Percentiles rank a stretch among this genome's conserved stretches.
Evolutionary conservation across 176 grass and related monocot species (phyloP).

Genomic region (Carex myosuroides): DNA sequence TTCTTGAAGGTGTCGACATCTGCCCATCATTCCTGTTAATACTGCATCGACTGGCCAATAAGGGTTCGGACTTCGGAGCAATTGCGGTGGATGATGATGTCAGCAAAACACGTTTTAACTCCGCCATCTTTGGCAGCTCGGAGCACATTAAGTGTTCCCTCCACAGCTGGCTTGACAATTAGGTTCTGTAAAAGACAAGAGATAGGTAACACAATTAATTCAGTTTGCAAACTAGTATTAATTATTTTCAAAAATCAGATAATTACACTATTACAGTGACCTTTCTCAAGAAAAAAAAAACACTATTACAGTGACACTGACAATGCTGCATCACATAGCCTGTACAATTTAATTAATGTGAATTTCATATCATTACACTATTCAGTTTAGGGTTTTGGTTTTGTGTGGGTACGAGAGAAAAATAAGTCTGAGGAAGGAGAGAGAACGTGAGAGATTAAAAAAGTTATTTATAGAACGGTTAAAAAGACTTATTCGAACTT

Average conservation of each 20-base stretch:
- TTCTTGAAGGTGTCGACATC: constrained; percentile 47
- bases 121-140: constrained; percentile 27
- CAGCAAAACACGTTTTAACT: constrained; percentile 31
- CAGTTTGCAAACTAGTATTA: too few relatives aligned
- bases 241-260: too few relatives aligned
- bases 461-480: too few relatives aligned
- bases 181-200: constrained; percentile 24
- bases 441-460: too few relatives aligned
- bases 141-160: constrained; percentile 55
- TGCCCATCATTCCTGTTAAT: constrained; percentile 44
- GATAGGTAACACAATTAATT: not conserved
- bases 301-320: too few relatives aligned
- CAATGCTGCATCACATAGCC: too few relatives aligned
- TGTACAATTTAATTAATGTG: too few relatives aligned
- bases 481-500: too few relatives aligned
- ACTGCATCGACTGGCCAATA: constrained; percentile 40
- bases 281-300: too few relatives aligned
- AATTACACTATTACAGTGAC: too few relatives aligned
- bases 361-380: too few relatives aligned
- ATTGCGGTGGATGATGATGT: constrained; percentile 41
- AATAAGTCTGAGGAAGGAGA: too few relatives aligned
- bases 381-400: not conserved
- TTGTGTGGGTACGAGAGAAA: not conserved
- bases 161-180: constrained; percentile 38
- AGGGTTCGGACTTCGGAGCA: constrained; percentile 28